phyloP scores from a whole-genome alignment of 1,284 basidiomycete genomes.

The Microbotryum violaceum region DNA sequence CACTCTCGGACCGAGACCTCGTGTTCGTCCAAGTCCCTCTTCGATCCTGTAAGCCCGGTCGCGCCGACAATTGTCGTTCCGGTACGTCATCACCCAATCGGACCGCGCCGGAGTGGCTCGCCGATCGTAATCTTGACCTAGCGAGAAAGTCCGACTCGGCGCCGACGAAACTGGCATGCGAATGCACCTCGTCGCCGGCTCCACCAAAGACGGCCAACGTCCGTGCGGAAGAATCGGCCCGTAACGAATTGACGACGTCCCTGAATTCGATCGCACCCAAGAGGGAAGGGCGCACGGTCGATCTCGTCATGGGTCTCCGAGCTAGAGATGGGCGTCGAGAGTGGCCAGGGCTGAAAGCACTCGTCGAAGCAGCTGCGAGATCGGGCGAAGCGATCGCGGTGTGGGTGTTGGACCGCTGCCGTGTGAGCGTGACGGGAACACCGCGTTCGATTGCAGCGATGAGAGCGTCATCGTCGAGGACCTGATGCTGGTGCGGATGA shows the following conservation, averaged over 20 bases:
- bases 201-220: slow-evolving; percentile 27
- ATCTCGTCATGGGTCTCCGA: not conserved
- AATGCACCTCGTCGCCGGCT: slow-evolving; percentile 10
- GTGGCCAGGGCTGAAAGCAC: slow-evolving; percentile 3
- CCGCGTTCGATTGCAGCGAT: slow-evolving; percentile 5
- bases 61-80: not conserved
- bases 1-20: not conserved
- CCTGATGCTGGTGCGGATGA: slow-evolving; percentile 4
- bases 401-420: not conserved
- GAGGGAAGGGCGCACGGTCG: slow-evolving; percentile 50
- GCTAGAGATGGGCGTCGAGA: slow-evolving; percentile 9
- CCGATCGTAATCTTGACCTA: not conserved
- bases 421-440: slow-evolving; percentile 1
- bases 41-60: not conserved
- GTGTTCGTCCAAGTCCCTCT: not conserved
- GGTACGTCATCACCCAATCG: not conserved
- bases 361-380: not conserved
- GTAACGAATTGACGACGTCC: slow-evolving; percentile 73
- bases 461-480: slow-evolving; percentile 7
- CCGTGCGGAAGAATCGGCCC: slow-evolving; percentile 43
- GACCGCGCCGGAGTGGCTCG: slow-evolving; percentile 7
- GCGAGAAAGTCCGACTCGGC: not conserved
- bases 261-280: slow-evolving; percentile 89
- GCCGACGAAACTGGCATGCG: slow-evolving; percentile 2
- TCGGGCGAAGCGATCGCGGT: not conserved